Evolutionary conservation across 2,329 filamentous ascomycete genomes (phyloP), one percentile per base, ranked within the genome.

Genomic region (Venturia aucupariae): DNA sequence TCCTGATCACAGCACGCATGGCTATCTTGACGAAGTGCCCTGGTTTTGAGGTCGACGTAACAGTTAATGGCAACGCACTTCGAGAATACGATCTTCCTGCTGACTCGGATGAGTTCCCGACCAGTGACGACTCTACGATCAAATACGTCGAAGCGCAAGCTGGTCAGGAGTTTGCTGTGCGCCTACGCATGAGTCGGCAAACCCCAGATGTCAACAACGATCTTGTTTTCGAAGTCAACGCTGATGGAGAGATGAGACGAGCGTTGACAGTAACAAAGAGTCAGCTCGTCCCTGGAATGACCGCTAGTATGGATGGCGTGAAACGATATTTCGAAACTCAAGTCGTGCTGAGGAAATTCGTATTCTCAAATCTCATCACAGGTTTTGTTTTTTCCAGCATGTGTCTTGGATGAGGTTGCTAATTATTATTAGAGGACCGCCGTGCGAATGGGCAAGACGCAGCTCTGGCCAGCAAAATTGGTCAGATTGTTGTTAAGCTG

Each of bases 131-230:
- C 1, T 66, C 65, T 0, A 61, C 70, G 2, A 71, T 68, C 0
- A 76, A 71, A 30, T 76, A 75, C 57, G 67, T 76, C 19, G 71
- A 75, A 59, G 70, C 71, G 0, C 63, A 46, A 3, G 70, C 72
- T 1, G 71, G 68, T 7, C 67, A 69, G 0, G 61, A 69, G 2
- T 74, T 76, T 55, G 62, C 46, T 2, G 62, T 73, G 5, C 48
- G 41, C 8, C 64, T 67, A 10, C 61, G 60, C 6, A 57, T 69
- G 6, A 66, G 60, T 8, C 62, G 39, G 0, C 42, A 62, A 4
- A 67, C 64, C 24, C 11, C 30, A 19, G 55, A 66, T n/a, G 60
- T 54, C 6, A 60, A 67, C 32, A 60, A 69, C 30, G 66, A 44
- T 17, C 7, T 75, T 4, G 2, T 3, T 17, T 24, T 27, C 24